Evolutionary conservation across 495 filamentous ascomycete species (phyloP).

Genomic region (Beverwykella pulmonaria): DNA sequence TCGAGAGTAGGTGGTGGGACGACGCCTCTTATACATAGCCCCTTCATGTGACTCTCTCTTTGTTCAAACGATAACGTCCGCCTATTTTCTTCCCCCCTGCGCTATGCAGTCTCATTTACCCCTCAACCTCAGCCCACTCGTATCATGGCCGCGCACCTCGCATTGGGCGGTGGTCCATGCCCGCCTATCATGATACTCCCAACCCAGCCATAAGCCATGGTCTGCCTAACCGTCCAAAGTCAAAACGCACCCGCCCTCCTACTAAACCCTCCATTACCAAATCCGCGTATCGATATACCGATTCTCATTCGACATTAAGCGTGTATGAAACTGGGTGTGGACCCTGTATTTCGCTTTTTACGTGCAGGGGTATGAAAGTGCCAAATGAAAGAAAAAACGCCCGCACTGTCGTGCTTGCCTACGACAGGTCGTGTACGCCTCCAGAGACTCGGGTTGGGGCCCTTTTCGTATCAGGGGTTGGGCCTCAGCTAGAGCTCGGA

Average conservation of each 20-base stretch:
- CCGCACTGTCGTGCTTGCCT: neutral
- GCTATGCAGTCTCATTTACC: slow-evolving; percentile 1
- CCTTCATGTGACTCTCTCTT: slow-evolving; percentile 1
- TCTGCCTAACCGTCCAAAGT: neutral
- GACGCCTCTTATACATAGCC: neutral
- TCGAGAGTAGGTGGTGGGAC: neutral
- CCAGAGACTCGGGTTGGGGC: neutral
- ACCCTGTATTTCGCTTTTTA: no score
- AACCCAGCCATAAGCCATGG: neutral
- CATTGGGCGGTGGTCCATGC: neutral
- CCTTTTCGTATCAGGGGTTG: neutral
- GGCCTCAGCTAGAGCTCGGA: neutral
- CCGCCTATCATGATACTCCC: neutral
- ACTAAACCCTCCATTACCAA: neutral
- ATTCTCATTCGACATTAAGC: neutral
- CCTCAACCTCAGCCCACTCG: slow-evolving; percentile 8
- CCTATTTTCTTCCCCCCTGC: neutral
- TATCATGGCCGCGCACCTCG: neutral
- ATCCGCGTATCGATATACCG: neutral
- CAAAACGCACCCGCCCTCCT: neutral
- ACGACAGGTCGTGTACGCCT: neutral
- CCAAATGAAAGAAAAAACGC: slow-evolving; percentile 2
- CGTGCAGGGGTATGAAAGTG: neutral
- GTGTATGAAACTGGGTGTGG: neutral
- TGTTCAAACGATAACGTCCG: neutral